Base-by-base conservation (phyloP, 176 grass and related monocot species). In the Carex cristatella region DNA sequence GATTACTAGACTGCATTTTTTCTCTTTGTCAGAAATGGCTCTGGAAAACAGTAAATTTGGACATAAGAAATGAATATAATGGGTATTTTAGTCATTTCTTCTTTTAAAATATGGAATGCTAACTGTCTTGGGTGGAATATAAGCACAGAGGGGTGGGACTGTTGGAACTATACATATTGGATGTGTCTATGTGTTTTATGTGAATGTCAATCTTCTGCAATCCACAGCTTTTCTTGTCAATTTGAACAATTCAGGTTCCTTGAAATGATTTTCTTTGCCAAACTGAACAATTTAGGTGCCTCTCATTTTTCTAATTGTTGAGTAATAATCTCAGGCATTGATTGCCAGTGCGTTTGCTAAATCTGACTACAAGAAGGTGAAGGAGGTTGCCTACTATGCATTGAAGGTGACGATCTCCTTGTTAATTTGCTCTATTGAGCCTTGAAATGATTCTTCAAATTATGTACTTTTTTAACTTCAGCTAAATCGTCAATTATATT, bases 341-440 rank as follows among this genome's bases (percentile, higher is more conserved):
- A 90, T 98, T 49, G 93, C 95, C 61, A 95, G 93, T 81, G 92
- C 95, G 66, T 95, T 89, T 81, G 91, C 91, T 19, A 90, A 89
- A 81, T 53, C 83, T 80, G 89, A 94, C 68, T 93, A 98, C 75
- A 91, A 89, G 86, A 91, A 73, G 67, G 93, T 95, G 66, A 92
- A 92, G 65, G 86, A 94, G 65, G 79, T 89, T 84, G 70, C 93
- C 84, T 84, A 86, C 53, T 82, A 77, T 92, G 57, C 83, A 27
- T 89, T 95, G 73, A 89, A 98, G 95, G 95, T 98, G 69, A 91
- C 63, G 19, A 59, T 23, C 56, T 78, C 68, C 61, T 81, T 83
- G 60, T 49, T 18, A 48, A 81, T 63, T 83, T 80, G 3, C 57
- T 85, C 35, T 69, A 19, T 16, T 79, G 9, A 65, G 89, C 81